A percentile compares a stretch with the other conserved stretches of the same genome.
Evolutionary conservation across 495 filamentous ascomycete species (phyloP).

Genomic region (Mycothermus thermophilus): DNA sequence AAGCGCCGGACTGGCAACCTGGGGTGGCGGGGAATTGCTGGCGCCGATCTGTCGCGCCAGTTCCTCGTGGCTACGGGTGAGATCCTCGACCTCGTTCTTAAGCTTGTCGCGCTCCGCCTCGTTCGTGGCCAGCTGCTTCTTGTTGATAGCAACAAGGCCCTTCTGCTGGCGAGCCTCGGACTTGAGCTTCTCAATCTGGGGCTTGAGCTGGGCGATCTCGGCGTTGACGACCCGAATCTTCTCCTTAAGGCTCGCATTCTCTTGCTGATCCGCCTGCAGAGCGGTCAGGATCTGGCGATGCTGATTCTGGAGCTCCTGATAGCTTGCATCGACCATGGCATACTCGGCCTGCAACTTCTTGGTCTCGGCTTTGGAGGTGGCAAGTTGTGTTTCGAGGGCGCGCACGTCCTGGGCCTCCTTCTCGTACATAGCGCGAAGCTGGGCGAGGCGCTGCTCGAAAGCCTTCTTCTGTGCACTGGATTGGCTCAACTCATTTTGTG

Average conservation of each 20-base stretch:
- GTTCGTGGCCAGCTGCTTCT: conserved; percentile 83
- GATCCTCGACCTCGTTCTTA: conserved; percentile 58
- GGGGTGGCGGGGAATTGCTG: conserved; percentile 24
- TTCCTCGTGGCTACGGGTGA: conserved; percentile 50
- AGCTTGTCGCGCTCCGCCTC: conserved; percentile 79
- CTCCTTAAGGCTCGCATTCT: conserved; percentile 77
- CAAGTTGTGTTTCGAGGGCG: conserved; percentile 68
- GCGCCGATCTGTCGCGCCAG: conserved; percentile 30
- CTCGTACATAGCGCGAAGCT: conserved; percentile 77
- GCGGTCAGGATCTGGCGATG: conserved; percentile 60
- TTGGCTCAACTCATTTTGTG: conserved; percentile 66
- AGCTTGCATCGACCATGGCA: conserved; percentile 63
- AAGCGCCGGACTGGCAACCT: conserved; percentile 49
- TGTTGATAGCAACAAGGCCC: conserved; percentile 90
- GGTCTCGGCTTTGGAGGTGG: conserved; percentile 59
- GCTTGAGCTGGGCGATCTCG: conserved; percentile 69
- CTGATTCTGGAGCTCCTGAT: conserved; percentile 75
- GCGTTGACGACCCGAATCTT: conserved; percentile 68
- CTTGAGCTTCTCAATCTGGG: conserved; percentile 78
- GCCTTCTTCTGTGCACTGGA: conserved; percentile 75
- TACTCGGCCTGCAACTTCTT: conserved; percentile 70
- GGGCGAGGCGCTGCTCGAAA: conserved; percentile 73
- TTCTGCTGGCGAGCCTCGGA: conserved; percentile 87
- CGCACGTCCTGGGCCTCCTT: conserved; percentile 81
- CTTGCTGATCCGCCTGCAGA: conserved; percentile 74